Conservation (phyloP, 768 basidiomycete genomes). For the Suillus subaureus region DNA sequence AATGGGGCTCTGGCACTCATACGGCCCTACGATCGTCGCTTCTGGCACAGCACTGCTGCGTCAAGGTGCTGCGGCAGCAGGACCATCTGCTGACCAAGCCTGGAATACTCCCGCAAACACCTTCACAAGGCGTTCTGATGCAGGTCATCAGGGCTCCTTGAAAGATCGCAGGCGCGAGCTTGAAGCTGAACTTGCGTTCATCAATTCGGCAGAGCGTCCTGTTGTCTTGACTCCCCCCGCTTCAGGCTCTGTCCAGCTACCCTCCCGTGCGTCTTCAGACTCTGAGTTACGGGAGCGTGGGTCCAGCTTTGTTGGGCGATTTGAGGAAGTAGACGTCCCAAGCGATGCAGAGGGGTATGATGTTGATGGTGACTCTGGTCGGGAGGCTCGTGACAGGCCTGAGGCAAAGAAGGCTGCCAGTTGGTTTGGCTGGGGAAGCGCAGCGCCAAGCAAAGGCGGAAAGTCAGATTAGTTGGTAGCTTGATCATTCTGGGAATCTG, state of each 20-base stretch:
- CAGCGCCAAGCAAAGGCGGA: conserved; percentile 18
- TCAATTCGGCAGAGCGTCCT: conserved; percentile 30
- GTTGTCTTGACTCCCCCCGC: conserved; percentile 30
- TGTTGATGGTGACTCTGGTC: conserved; percentile 27
- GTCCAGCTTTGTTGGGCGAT: conserved; percentile 42
- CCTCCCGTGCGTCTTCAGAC: conserved; percentile 43
- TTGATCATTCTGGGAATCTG: not conserved
- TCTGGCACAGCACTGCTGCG: conserved; percentile 64
- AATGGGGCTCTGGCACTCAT: conserved; percentile 73
- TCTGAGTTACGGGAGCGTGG: conserved; percentile 50
- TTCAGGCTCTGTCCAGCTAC: conserved; percentile 34
- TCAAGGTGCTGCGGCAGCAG: conserved; percentile 48
- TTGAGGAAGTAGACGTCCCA: conserved; percentile 73
- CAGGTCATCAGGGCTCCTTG: conserved; percentile 23
- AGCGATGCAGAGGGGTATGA: conserved; percentile 72
- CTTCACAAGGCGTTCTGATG: conserved; percentile 16
- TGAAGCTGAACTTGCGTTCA: conserved; percentile 61
- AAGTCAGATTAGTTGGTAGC: conserved; percentile 22
- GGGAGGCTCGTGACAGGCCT: conserved; percentile 22
- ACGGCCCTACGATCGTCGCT: conserved; percentile 73
- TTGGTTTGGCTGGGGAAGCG: conserved; percentile 38
- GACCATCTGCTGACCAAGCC: conserved; percentile 28
- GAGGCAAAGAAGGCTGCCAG: conserved; percentile 33
- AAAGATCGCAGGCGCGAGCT: conserved; percentile 52
- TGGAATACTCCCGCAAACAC: conserved; percentile 34